A percentile compares a stretch with the other conserved stretches of the same genome.
Evolutionary conservation across 208 protist genomes (phyloP).

Genomic region (Crithidia mellificae): DNA sequence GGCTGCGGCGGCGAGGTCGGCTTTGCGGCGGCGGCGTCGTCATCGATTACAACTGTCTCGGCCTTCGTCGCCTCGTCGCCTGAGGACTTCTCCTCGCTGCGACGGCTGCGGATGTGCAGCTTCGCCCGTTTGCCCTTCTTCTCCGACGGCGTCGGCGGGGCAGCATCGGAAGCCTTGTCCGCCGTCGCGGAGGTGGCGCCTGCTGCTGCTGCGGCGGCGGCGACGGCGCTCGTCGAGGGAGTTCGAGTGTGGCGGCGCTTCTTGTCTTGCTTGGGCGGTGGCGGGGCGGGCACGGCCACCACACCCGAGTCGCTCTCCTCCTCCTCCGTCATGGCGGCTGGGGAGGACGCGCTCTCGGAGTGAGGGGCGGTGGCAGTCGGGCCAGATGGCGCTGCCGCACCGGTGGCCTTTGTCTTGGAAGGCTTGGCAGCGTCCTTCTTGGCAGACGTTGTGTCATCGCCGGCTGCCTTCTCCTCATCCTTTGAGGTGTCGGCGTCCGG

Average conservation of each 20-base stretch:
- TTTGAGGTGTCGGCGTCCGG: background rate
- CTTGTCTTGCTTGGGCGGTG: too few relatives aligned
- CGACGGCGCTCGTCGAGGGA: background rate
- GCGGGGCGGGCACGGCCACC: background rate
- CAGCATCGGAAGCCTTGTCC: too few relatives aligned
- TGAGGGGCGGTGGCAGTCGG: background rate
- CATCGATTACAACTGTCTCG: background rate
- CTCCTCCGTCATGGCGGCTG: constrained; percentile 9
- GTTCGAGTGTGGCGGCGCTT: constrained; percentile 2
- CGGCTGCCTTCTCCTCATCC: background rate
- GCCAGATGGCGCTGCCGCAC: too few relatives aligned
- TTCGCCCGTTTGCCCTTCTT: constrained; percentile 1
- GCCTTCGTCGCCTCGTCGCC: constrained; percentile 4
- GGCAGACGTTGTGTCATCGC: background rate
- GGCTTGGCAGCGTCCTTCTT: too few relatives aligned
- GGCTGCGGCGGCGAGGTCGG: too few relatives aligned
- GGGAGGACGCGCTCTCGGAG: constrained; percentile 14
- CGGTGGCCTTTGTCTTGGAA: background rate
- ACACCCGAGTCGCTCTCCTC: constrained; percentile 6
- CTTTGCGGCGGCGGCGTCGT: background rate
- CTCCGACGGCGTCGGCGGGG: background rate
- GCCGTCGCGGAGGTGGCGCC: background rate
- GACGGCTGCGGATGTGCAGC: background rate
- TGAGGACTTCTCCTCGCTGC: background rate
- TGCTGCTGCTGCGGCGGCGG: background rate